Evolutionary conservation across 2,329 filamentous ascomycete species (phyloP), one percentile per base, ranked within the genome.

Genomic region (Diplodia intermedia): DNA sequence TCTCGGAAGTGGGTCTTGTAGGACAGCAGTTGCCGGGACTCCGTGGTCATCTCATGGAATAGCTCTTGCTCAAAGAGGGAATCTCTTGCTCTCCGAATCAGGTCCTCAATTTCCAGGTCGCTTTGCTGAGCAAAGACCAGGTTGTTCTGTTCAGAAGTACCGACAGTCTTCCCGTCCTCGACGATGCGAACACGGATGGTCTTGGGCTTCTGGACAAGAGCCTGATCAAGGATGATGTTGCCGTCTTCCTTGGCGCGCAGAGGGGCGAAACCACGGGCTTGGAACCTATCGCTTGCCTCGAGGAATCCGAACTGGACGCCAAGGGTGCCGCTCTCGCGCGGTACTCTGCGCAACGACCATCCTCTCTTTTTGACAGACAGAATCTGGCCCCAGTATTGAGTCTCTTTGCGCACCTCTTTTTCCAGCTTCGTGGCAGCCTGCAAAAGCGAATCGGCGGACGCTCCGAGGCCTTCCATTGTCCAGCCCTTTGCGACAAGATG

Each of bases 271-370:
- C 93, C 93, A 36, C 89, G 90, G 71, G 90, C 81, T 81, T 84
- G 84, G 74, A 89, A 90, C 50, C 84, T 82, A 14, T 82, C 80
- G 18, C 83, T 82, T 61, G 87, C 86, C 82, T 97, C 94, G 14
- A 90, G 86, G 75, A 97, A 97, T 8, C 94, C 95, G 79, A 94
- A 97, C 71, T 91, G 89, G 43, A 98, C 94, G 23, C 91, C 93
- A 61, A 98, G 84, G 0, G 89, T 89, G 72, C 92, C 88, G 61
- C 85, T 84, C 72, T 94, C 89, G 7, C 89, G 84, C 0, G 93
- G 92, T 50, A 95, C 82, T 60, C 91, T 87, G 72, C 90, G 94
- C 20, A 98, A 83, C 23, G 91, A 90, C 94, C 95, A 99, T 4
- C 94, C 93, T 66, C 89, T 90, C 71, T 93, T 88, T 71, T 90